phyloP scores from a whole-genome alignment of 768 basidiomycete species.

The Tricholomella constricta region DNA sequence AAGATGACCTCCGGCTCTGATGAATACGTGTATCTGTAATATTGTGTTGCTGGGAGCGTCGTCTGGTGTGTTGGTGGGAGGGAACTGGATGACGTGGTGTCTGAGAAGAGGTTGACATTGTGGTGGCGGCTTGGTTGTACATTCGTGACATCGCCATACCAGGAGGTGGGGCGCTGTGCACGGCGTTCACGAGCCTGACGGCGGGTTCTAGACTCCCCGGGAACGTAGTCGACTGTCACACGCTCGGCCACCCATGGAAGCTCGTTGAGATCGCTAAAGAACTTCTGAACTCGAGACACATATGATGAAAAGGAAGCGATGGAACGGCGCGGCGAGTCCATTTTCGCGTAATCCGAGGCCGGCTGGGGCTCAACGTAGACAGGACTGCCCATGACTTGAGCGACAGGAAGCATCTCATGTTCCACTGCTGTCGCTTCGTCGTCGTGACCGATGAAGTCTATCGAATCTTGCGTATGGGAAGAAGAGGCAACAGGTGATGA shows the following conservation, averaged over 20 bases:
- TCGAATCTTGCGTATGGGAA: conserved; percentile 7
- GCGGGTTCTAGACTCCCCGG: conserved; percentile 20
- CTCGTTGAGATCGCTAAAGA: conserved; percentile 31
- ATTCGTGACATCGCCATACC: conserved; percentile 12
- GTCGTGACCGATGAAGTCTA: conserved; percentile 4
- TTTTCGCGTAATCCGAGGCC: conserved; percentile 36
- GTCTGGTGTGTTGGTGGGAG: not conserved
- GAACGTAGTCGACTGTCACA: conserved; percentile 34
- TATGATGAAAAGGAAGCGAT: conserved; percentile 30
- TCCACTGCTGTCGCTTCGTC: conserved; percentile 13
- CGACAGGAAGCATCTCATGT: conserved; percentile 10
- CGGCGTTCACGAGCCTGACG: conserved; percentile 8
- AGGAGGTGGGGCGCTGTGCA: conserved; percentile 13
- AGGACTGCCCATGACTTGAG: conserved; percentile 18
- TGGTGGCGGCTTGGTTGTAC: not conserved
- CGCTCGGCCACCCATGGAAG: conserved; percentile 39
- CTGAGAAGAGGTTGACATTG: conserved; percentile 14
- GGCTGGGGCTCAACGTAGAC: conserved; percentile 29
- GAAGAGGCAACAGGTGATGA: conserved; percentile 6
- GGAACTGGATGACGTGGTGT: conserved; percentile 13
- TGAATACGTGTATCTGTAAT: not conserved
- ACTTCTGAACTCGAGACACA: conserved; percentile 29
- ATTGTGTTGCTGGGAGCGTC: not conserved
- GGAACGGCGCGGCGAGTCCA: conserved; percentile 27
- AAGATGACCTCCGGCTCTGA: not conserved